These are phyloP conservation scores for Stagonosporopsis cucurbitacearum DNA, from an alignment of 2,329 filamentous ascomycete genomes.

Conservation along the genomic window DNA sequence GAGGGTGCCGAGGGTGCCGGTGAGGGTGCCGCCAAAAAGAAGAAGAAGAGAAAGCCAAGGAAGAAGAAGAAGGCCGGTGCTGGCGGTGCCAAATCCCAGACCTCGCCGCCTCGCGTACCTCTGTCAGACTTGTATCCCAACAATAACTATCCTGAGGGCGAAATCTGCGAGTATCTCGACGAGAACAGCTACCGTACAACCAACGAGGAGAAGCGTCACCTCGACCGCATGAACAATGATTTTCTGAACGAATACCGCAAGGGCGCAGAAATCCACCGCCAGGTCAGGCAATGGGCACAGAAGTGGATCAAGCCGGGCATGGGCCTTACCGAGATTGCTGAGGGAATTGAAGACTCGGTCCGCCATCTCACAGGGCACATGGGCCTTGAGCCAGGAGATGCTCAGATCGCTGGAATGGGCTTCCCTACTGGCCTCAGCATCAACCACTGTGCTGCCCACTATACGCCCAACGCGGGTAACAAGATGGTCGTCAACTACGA, in stretches of 20 bases:
- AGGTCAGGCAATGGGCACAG: slow-evolving; percentile 84
- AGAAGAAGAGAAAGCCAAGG: slow-evolving; percentile 82
- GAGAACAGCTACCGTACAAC: slow-evolving; percentile 83
- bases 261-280: slow-evolving; percentile 86
- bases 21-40: slow-evolving; percentile 67
- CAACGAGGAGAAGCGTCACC: slow-evolving; percentile 81
- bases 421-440: slow-evolving; percentile 85
- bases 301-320: slow-evolving; percentile 82
- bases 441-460: slow-evolving; percentile 86
- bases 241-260: slow-evolving; percentile 83
- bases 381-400: slow-evolving; percentile 79
- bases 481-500: slow-evolving; percentile 71
- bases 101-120: slow-evolving; percentile 76
- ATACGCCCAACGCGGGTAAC: slow-evolving; percentile 85
- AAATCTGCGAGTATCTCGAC: slow-evolving; percentile 78
- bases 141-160: slow-evolving; percentile 75
- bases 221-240: slow-evolving; percentile 80
- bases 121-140: slow-evolving; percentile 77
- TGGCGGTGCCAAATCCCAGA: slow-evolving; percentile 69
- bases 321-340: slow-evolving; percentile 79
- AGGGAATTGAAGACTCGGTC: slow-evolving; percentile 85
- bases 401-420: slow-evolving; percentile 79
- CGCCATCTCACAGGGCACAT: slow-evolving; percentile 77
- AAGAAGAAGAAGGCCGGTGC: slow-evolving; percentile 67
- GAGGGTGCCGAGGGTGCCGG: slow-evolving; percentile 45